Evolutionary conservation across 202 grass and related monocot species (phyloP), one percentile per base, ranked within the genome.

Genomic region (Thinopyrum obtusiflorum): DNA sequence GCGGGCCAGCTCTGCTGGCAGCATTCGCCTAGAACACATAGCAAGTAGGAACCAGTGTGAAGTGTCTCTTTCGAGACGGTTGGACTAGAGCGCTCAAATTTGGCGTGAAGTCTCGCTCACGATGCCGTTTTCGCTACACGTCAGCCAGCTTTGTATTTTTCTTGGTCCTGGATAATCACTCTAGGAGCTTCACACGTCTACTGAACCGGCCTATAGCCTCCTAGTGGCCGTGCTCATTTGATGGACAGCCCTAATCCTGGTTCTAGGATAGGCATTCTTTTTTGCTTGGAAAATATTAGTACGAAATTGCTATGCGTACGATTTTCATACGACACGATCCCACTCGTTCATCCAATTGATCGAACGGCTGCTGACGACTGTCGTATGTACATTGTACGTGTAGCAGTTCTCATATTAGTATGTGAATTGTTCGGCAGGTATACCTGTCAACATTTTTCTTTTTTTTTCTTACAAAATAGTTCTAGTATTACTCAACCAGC

Each of bases 71-170:
- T 49, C 61, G 51, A 3, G 33, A 81, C 55, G 20, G 82, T 76
- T 89, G 17, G 47, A 76, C 55, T 67, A 10, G 33, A 89, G 77
- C 77, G 15, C 46, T 89, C 77, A 51, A 18, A 80, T 89, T 29
- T 37, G 69, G 77, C 14, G n/a, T 27, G 37, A 28, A 37, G 77
- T 89, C 82, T 47, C 64, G 17, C 51, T 89, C 87, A 51, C 7
- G 59, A 46, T 17, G 69, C 69, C 28, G 2, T 89, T 89, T 67
- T 80, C 87, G 37, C 14, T 21, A 25, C 62, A 76, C 69, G n/a
- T 80, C 82, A 36, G 21, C 18, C 25, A 29, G 4, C 13, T 82
- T 65, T 65, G 35, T 61, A 18, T 62, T 67, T 59, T 67, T 61
- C 81, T 83, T 73, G 66, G 55, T 40, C 44, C 40, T 20, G 15